Evolutionary conservation across 1,284 basidiomycete species (phyloP), one percentile per base, ranked within the genome.

Genomic region (Leccinum fuscescens): DNA sequence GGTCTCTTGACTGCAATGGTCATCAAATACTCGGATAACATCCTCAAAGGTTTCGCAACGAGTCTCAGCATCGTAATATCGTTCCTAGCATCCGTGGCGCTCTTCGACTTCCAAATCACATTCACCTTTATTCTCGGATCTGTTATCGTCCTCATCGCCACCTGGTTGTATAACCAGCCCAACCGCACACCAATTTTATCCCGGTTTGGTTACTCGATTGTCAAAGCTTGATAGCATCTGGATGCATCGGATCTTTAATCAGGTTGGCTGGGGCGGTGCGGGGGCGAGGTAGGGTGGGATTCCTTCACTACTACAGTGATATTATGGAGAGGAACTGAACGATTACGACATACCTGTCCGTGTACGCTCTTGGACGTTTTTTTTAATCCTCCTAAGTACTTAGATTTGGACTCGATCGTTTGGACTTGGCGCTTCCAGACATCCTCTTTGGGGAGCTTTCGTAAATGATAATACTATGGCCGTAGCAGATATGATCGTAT

Each of bases 11-110:
- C 96, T 1, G 94, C 95, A 3, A 78, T 92, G 72, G 89, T 92
- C 54, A 92, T 92, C 81, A 92, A 92, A 73, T 90, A 93, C 73
- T 86, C 91, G 55, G 91, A 93, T 76, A 94, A 94, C 76, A 94
- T 93, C 67, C 81, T 92, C 72, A 96, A 96, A 75, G 93, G 96
- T 39, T 98, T 98, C 71, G 96, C 96, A 12, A 96, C 95, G 4
- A 93, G 89, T 65, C 80, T 98, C 65, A 91, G 90, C 72, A 97
- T 98, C 74, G 86, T 98, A 67, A 84, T 98, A 65, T 96, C 94
- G 54, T 97, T 96, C 83, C 81, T 94, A 60, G 92, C 92, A 2
- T 93, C 91, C 4, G 89, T 96, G 58, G 85, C 85, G 8, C 85
- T 97, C 46, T 97, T 97, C 82, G 80, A 90, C 71, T 95, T 95